Evolutionary conservation across 1,284 basidiomycete genomes (phyloP), one percentile per base, ranked within the genome.

Genomic region (Trichosporon sp.): DNA sequence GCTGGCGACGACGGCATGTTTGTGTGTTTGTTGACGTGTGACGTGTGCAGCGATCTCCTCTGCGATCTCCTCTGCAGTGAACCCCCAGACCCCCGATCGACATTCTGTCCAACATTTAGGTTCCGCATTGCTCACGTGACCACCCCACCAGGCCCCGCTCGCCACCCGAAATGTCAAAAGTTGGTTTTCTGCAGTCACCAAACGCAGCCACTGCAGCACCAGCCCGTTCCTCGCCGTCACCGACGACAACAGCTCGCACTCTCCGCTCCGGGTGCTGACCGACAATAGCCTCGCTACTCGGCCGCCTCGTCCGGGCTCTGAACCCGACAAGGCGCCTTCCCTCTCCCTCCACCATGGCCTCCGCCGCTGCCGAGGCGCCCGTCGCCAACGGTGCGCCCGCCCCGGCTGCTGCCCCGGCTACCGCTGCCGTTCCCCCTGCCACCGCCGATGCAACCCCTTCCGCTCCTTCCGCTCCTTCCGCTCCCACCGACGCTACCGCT

Each of bases 91-190:
- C 2, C 42, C 9, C 27, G 53, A 8, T 23, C 38, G 38, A n/a
- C 38, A 42, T n/a, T 60, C 15, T 60, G n/a, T n/a, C n/a, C 56
- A 60, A 60, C 56, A 60, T 60, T 60, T 60, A 60, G 56, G 7
- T 60, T n/a, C 56, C 56, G 56, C 15, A 12, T 15, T n/a, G 8
- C 3, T 60, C 56, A 60, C 56, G 56, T 60, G 56, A 60, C 56
- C 27, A 0, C 15, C 29, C 21, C 27, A 21, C 29, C 13, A 2
- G 21, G 21, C 47, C n/a, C 6, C 8, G 56, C 56, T 60, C 29
- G 56, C 56, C 56, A 63, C 62, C 34, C 62, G 31, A 35, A 63
- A 63, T 38, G 62, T 23, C 62, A 60, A 60, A 60, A 60, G 56
- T 60, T 60, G 31, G 29, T 60, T 58, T 51, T 60, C 56, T 27